Evolutionary conservation across 345 rosid genomes (phyloP).

Genomic region (Tarenaya hassleriana): DNA sequence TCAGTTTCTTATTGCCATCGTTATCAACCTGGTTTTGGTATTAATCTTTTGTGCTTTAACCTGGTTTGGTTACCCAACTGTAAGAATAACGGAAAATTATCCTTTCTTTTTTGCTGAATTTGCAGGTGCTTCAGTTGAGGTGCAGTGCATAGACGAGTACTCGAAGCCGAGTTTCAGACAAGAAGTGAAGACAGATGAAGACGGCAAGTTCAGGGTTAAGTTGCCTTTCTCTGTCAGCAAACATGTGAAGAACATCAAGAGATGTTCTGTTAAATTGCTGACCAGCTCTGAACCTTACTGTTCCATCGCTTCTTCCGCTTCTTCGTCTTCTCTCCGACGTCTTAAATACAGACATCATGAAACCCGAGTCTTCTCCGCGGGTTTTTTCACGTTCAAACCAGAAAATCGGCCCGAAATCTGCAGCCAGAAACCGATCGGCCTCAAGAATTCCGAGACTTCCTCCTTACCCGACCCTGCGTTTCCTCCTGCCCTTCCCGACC

Average conservation of each 20-base stretch:
- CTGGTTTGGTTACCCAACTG: neutral
- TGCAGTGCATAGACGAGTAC: constrained; percentile 56
- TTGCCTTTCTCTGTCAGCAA: constrained; percentile 63
- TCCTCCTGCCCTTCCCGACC: constrained; percentile 41
- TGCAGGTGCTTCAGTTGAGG: constrained; percentile 75
- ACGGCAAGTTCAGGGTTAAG: constrained; percentile 58
- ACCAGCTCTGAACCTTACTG: constrained; percentile 71
- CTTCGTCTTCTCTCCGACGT: constrained; percentile 48
- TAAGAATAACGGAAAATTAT: no score
- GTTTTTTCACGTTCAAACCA: constrained; percentile 82
- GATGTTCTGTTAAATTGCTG: constrained; percentile 60
- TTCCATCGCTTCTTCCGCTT: constrained; percentile 60
- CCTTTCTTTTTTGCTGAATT: neutral
- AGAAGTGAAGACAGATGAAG: constrained; percentile 61
- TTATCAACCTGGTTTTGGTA: neutral
- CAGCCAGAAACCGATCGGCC: constrained; percentile 46
- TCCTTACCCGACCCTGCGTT: constrained; percentile 23
- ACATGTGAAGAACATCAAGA: constrained; percentile 57
- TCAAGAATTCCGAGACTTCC: constrained; percentile 5
- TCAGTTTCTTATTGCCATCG: no score
- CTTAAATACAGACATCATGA: constrained; percentile 44
- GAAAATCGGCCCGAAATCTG: constrained; percentile 51
- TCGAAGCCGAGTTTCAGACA: constrained; percentile 38
- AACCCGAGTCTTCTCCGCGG: constrained; percentile 71
- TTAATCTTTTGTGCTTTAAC: neutral